Percentiles rank a stretch among this genome's conserved stretches.
phyloP scores from a whole-genome alignment of 495 filamentous ascomycete genomes.

The Aspergillus nidulans region DNA sequence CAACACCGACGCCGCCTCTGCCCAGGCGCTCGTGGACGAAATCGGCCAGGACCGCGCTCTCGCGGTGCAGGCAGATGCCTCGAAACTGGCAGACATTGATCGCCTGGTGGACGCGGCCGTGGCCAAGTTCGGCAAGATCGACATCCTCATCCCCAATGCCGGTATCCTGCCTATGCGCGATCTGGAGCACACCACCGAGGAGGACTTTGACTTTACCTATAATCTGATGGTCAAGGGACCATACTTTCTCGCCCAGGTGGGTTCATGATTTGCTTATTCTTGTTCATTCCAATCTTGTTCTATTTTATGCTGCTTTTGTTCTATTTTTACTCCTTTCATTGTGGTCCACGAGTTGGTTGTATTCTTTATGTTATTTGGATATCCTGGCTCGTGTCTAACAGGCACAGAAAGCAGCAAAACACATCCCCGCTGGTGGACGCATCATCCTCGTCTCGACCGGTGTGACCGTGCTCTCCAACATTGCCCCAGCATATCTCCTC shows the following conservation, averaged over 20 bases:
- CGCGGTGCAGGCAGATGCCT: constrained; percentile 6
- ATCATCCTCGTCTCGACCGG: constrained; percentile 60
- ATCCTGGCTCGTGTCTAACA: too few species aligned
- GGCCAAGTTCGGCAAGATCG: constrained; percentile 26
- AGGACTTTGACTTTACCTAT: constrained; percentile 14
- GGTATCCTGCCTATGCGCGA: constrained; percentile 46
- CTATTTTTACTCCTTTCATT: too few species aligned
- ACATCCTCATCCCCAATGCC: constrained; percentile 51
- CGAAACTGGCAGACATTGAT: neutral
- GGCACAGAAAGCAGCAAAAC: constrained; percentile 57
- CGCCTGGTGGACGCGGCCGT: constrained; percentile 14
- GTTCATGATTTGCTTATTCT: neutral
- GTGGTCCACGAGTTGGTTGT: too few species aligned
- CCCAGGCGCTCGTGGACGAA: neutral
- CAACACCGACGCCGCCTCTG: constrained; percentile 6
- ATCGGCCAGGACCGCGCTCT: constrained; percentile 5
- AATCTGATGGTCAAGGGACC: constrained; percentile 4
- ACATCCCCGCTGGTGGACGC: constrained; percentile 53
- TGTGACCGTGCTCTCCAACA: constrained; percentile 36
- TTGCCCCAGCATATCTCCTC: constrained; percentile 57
- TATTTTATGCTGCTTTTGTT: too few species aligned
- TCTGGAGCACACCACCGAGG: constrained; percentile 26
- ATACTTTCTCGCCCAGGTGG: constrained; percentile 4
- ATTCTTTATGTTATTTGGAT: too few species aligned
- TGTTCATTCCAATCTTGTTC: too few species aligned